Conservation (phyloP, 129 eudicot species). For the Tagetes erecta region DNA sequence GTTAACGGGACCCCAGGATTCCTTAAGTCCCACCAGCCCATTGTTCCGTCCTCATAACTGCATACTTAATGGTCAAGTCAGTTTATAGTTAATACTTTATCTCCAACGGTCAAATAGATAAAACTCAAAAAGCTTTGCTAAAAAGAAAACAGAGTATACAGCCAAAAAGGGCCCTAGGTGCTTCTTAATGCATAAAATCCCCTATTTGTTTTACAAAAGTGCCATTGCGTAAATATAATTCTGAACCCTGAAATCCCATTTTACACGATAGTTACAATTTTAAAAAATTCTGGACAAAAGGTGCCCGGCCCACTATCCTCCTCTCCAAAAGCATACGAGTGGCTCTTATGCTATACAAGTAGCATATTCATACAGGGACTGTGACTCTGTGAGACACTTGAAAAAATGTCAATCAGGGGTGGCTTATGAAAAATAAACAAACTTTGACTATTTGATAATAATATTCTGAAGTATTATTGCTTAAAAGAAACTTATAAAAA, state of each 20-base stretch:
- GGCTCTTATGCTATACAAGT: not conserved
- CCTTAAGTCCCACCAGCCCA: slow-evolving; percentile 95
- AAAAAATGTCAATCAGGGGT: not conserved
- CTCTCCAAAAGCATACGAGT: not conserved
- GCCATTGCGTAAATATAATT: not conserved
- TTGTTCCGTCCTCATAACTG: slow-evolving; percentile 86
- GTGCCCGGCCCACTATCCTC: not conserved
- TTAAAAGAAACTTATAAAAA: not conserved
- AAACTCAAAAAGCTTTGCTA: not conserved
- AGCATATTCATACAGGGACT: not conserved
- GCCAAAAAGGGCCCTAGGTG: not conserved
- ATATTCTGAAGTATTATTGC: not conserved
- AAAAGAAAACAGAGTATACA: not conserved
- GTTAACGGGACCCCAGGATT: slow-evolving; percentile 63
- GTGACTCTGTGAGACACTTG: not conserved
- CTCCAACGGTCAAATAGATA: not conserved
- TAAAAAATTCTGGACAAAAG: not conserved
- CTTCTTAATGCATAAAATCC: not conserved
- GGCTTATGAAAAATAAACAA: not conserved
- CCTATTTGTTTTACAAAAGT: not conserved
- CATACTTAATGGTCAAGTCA: not conserved
- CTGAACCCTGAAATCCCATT: not conserved
- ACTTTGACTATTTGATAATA: not conserved
- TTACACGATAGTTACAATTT: not conserved
- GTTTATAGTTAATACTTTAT: not conserved